Percentiles rank a stretch among this genome's conserved stretches.
Evolutionary conservation across 495 filamentous ascomycete species (phyloP).

Genomic region (Patellaria atrata): DNA sequence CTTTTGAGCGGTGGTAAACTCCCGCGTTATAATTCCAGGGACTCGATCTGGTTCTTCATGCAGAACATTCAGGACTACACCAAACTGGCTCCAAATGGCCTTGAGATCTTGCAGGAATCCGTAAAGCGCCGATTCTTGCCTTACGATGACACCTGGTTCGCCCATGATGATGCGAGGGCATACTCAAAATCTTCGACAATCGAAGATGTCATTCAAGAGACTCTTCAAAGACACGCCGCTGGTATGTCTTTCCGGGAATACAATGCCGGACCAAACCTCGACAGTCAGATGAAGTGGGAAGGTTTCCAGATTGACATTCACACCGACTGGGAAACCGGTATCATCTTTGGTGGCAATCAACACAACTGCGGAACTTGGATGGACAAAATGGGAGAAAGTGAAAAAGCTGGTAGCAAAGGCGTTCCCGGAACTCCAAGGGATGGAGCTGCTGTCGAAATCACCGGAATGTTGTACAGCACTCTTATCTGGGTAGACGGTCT

Average conservation of each 20-base stretch:
- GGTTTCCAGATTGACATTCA: conserved; percentile 85
- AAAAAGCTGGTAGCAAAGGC: conserved; percentile 80
- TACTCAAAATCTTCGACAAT: conserved; percentile 72
- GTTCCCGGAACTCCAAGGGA: conserved; percentile 93
- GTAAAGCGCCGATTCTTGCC: conserved; percentile 82
- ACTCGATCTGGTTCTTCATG: conserved; percentile 95
- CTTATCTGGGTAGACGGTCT: conserved; percentile 65
- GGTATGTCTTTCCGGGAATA: conserved; percentile 89
- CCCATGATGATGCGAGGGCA: conserved; percentile 61
- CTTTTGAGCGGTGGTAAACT: conserved; percentile 69
- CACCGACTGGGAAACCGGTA: conserved; percentile 83
- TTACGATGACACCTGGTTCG: conserved; percentile 89
- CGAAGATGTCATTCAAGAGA: conserved; percentile 82
- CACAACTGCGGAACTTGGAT: conserved; percentile 98
- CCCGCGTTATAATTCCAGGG: conserved; percentile 94
- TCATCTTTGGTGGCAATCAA: conserved; percentile 90
- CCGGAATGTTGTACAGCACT: conserved; percentile 77
- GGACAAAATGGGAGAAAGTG: conserved; percentile 99
- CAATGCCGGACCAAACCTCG: conserved; percentile 74
- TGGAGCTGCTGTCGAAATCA: conserved; percentile 91
- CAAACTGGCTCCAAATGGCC: conserved; percentile 64
- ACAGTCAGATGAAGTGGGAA: conserved; percentile 83
- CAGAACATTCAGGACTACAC: conserved; percentile 92
- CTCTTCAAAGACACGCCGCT: conserved; percentile 74
- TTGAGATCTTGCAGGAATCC: conserved; percentile 57